These are phyloP conservation scores for Skeletonema tropicum DNA, from an alignment of 108 stramenopile genomes.

Conservation along the genomic window DNA sequence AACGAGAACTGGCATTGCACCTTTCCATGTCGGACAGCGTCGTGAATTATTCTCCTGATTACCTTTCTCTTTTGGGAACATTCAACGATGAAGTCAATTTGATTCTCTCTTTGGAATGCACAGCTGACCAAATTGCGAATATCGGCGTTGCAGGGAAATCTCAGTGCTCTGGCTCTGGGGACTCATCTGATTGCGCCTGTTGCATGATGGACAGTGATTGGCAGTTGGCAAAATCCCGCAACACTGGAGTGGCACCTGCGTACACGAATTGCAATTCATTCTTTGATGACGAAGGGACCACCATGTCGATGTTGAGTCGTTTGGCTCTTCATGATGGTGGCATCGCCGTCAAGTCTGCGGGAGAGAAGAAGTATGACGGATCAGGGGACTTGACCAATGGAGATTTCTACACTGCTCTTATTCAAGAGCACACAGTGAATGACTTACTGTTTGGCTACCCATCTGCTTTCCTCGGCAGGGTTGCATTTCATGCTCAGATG, in stretches of 20 bases:
- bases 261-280: constrained; percentile 47
- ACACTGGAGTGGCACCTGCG: constrained; percentile 27
- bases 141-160: constrained; percentile 42
- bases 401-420: constrained; percentile 47
- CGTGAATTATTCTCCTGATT: constrained; percentile 50
- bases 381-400: constrained; percentile 46
- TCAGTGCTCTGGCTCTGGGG: constrained; percentile 38
- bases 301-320: constrained; percentile 49
- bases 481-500: constrained; percentile 36
- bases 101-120: constrained; percentile 48
- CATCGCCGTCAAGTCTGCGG: constrained; percentile 51
- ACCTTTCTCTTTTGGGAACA: constrained; percentile 44
- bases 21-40: constrained; percentile 50
- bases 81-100: constrained; percentile 52
- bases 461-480: constrained; percentile 51
- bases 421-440: constrained; percentile 54
- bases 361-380: constrained; percentile 55
- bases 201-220: constrained; percentile 52
- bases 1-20: constrained; percentile 37
- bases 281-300: constrained; percentile 41
- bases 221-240: constrained; percentile 21
- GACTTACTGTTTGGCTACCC: constrained; percentile 58
- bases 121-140: constrained; percentile 53
- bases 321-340: constrained; percentile 57
- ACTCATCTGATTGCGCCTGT: constrained; percentile 47